A percentile compares a stretch with the other conserved stretches of the same genome.
phyloP scores from a whole-genome alignment of 2,329 filamentous ascomycete species.

The Pyricularia grisea region DNA sequence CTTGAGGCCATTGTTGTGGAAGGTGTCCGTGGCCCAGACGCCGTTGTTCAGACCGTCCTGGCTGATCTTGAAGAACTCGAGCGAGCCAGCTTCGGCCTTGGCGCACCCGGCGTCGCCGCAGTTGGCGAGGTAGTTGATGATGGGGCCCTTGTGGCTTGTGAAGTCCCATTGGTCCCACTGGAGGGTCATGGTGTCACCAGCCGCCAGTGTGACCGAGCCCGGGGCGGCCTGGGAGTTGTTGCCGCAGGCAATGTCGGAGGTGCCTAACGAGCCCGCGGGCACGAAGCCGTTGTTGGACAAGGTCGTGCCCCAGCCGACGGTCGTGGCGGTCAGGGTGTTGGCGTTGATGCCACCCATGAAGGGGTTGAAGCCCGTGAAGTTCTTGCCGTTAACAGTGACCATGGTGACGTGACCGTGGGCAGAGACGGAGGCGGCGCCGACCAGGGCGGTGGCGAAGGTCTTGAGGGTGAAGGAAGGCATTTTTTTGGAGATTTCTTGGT shows the following conservation, averaged over 20 bases:
- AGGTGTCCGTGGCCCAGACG: constrained; percentile 26
- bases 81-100: constrained; percentile 7
- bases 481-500: neutral
- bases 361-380: neutral
- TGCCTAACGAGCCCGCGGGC: constrained; percentile 26
- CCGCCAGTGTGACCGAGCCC: constrained; percentile 16
- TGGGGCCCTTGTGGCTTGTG: constrained; percentile 36
- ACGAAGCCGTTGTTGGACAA: constrained; percentile 42
- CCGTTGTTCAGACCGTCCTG: constrained; percentile 17
- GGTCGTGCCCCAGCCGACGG: constrained; percentile 29
- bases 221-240: constrained; percentile 25
- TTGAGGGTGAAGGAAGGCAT: constrained; percentile 6
- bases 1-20: constrained; percentile 39
- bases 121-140: constrained; percentile 52
- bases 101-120: constrained; percentile 9
- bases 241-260: constrained; percentile 37
- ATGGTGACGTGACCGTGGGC: constrained; percentile 1
- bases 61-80: constrained; percentile 13
- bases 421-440: constrained; percentile 3
- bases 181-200: constrained; percentile 29
- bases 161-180: constrained; percentile 34
- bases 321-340: constrained; percentile 3
- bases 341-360: constrained; percentile 5
- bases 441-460: constrained; percentile 15
- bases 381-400: neutral